Evolutionary conservation across 176 grass and related monocot genomes (phyloP), one percentile per base, ranked within the genome.

Genomic region (Oropetium thomaeum): DNA sequence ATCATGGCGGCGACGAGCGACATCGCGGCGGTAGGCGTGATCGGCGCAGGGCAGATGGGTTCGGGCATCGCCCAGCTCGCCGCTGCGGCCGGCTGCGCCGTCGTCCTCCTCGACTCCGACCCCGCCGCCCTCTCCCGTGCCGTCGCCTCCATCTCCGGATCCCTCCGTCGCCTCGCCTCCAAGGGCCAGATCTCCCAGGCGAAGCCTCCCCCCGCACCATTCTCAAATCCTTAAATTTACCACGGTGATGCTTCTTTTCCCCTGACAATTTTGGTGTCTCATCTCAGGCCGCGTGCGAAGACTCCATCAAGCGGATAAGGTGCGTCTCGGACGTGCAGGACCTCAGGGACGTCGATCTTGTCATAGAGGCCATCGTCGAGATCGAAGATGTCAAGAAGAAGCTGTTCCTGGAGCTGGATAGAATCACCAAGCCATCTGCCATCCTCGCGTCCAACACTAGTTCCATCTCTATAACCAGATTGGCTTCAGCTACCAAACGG

Each of bases 1-100:
- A 45, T 44, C 72, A 93, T 89, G 88, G 73, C 51, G 83, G 76
- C 68, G 64, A 33, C 81, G 47, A 65, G 39, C 17, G 59, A 38
- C 30, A 87, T 89, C 23, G 44, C 69, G 39, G 82, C 60, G 74
- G 83, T 93, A 39, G 94, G 78, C 5, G 90, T 93, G 67, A 77
- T 97, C 31, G 95, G 95, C 25, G 86, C 78, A 74, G 95, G 95
- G 1, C 95, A 98, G 88, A 98, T 98, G 95, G 95, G 95, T 32
- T 92, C 95, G 49, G 95, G 95, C 28, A 94, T 94, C 60, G 88
- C 88, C 68, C 95, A 98, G 91, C 80, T 98, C 55, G 88, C 89
- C 23, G 95, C 88, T 14, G 78, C 75, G 4, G 86, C 79, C 10
- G 89, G 91, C 45, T 94, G 81, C 79, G 55, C 49, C 58, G 86